Conservation (phyloP, 208 protist species). For the Acanthamoeba pearcei region DNA sequence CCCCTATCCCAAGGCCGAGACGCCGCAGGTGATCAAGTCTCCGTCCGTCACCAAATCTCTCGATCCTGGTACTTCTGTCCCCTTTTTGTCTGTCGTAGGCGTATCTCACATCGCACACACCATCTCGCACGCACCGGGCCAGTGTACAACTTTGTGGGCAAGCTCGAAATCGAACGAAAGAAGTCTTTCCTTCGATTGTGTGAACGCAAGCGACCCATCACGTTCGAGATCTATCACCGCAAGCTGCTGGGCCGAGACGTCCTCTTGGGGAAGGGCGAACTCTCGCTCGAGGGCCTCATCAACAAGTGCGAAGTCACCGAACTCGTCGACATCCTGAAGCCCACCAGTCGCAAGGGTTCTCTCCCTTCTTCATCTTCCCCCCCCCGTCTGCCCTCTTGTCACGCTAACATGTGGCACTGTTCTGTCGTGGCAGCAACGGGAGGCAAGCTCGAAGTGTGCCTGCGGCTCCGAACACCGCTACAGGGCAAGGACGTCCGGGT, state of each 20-base stretch:
- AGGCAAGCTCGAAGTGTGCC: slow-evolving; percentile 56
- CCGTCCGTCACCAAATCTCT: neutral
- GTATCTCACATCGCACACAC: neutral
- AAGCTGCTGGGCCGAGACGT: slow-evolving; percentile 5
- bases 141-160: slow-evolving; percentile 28
- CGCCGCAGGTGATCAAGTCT: neutral
- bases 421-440: neutral
- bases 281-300: slow-evolving; percentile 24
- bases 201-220: slow-evolving; percentile 39
- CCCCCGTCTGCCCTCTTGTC: neutral
- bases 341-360: neutral
- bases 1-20: slow-evolving; percentile 9
- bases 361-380: neutral
- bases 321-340: slow-evolving; percentile 9
- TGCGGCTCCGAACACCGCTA: slow-evolving; percentile 42
- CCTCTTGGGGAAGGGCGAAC: neutral
- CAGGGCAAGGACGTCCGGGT: neutral
- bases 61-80: slow-evolving; percentile 4
- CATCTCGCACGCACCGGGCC: neutral
- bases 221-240: slow-evolving; percentile 34
- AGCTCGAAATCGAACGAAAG: slow-evolving; percentile 52
- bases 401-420: neutral
- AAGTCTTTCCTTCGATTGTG: slow-evolving; percentile 62
- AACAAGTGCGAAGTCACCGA: slow-evolving; percentile 22
- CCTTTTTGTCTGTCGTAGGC: neutral